These are phyloP conservation scores for Sclerotinia glacialis DNA, from an alignment of 2,329 filamentous ascomycete genomes.

Conservation along the genomic window DNA sequence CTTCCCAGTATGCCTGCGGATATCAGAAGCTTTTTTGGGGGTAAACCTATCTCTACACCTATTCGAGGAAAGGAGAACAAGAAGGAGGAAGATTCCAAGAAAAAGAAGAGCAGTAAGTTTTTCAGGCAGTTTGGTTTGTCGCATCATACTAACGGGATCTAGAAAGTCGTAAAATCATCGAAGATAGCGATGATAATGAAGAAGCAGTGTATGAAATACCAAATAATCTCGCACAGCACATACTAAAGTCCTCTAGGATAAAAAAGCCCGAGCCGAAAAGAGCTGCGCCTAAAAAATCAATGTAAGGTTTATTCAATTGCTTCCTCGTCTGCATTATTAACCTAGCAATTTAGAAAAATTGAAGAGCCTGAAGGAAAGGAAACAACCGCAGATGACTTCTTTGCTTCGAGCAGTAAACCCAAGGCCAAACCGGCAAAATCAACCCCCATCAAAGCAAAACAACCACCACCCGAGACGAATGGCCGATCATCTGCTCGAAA, in stretches of 20 bases:
- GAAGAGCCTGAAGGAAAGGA: constrained; percentile 38
- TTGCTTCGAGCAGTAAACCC: constrained; percentile 37
- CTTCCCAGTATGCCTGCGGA: constrained; percentile 71
- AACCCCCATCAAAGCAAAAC: constrained; percentile 31
- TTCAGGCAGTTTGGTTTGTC: background rate
- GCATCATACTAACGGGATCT: constrained; percentile 21
- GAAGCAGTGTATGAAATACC: constrained; percentile 43
- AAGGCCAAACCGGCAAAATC: constrained; percentile 34
- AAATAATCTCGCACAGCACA: background rate
- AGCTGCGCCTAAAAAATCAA: constrained; percentile 54
- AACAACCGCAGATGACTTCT: constrained; percentile 40
- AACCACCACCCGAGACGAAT: constrained; percentile 27
- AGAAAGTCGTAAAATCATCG: constrained; percentile 66
- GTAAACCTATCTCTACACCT: constrained; percentile 59
- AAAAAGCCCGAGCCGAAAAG: constrained; percentile 55
- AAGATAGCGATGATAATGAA: constrained; percentile 77
- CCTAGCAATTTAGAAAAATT: constrained; percentile 31
- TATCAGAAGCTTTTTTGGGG: constrained; percentile 87
- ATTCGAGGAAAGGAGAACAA: constrained; percentile 44
- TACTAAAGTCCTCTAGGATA: constrained; percentile 35
- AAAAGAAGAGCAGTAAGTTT: constrained; percentile 37
- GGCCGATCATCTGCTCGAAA: constrained; percentile 36
- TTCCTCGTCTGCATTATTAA: background rate
- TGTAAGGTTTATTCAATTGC: constrained; percentile 42
- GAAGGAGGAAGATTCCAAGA: constrained; percentile 38